These are phyloP conservation scores for Paradendryphiella salina DNA, from an alignment of 2,329 filamentous ascomycete species.

Conservation along the genomic window DNA sequence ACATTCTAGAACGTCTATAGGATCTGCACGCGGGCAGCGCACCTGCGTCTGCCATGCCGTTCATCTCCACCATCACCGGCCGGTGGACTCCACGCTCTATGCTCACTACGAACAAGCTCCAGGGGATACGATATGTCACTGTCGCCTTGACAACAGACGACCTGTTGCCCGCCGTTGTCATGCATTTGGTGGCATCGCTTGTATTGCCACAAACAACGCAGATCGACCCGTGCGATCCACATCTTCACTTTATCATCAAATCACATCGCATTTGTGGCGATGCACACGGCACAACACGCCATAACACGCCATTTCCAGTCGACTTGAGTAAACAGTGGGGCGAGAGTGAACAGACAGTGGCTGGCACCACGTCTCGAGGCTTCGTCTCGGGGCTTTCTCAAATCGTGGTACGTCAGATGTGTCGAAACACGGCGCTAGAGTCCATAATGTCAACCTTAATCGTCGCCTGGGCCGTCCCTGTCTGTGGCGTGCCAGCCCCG, in stretches of 20 bases:
- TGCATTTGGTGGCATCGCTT: not conserved
- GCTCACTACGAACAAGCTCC: not conserved
- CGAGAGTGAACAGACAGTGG: not conserved
- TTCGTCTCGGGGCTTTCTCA: constrained; percentile 8
- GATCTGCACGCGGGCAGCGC: constrained; percentile 5
- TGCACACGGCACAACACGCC: not conserved
- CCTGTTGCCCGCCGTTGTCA: not conserved
- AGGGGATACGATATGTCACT: not conserved
- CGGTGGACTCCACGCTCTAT: not conserved
- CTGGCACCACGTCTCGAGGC: constrained; percentile 1
- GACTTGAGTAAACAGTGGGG: not conserved
- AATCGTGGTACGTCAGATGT: constrained; percentile 13
- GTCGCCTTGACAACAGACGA: not conserved
- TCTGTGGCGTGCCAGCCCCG: not conserved
- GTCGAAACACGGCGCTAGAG: constrained; percentile 7
- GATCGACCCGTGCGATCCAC: not conserved
- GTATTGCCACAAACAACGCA: not conserved
- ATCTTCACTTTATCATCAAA: not conserved
- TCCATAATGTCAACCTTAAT: constrained; percentile 10
- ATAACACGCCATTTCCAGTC: not conserved
- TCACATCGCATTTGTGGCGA: not conserved
- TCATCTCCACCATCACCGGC: constrained; percentile 6
- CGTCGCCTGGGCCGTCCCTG: not conserved
- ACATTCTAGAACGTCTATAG: not conserved
- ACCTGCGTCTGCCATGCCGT: constrained; percentile 6